Evolutionary conservation across 2,329 filamentous ascomycete genomes (phyloP).

Genomic region (Purpureocillium takamizusanense): DNA sequence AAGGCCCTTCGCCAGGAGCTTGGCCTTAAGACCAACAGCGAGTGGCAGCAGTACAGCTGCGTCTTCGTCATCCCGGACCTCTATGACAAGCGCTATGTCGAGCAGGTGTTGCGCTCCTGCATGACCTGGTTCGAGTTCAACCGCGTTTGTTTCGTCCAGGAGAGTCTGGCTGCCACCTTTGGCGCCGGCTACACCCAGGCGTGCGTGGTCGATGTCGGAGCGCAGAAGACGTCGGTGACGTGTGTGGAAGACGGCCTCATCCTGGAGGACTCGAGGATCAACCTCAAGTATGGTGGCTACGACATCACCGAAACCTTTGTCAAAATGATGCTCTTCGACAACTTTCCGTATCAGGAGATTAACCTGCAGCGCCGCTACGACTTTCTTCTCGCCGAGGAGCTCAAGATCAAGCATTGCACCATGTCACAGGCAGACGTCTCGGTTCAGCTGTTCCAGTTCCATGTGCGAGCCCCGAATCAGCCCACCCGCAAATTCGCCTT

Average conservation of each 20-base stretch:
- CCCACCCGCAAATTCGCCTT: conserved; percentile 90
- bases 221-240: conserved; percentile 93
- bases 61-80: conserved; percentile 96
- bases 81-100: conserved; percentile 90
- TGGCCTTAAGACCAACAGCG: conserved; percentile 64
- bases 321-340: conserved; percentile 96
- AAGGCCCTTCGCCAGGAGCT: conserved; percentile 81
- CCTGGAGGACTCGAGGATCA: conserved; percentile 88
- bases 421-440: conserved; percentile 85
- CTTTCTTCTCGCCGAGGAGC: conserved; percentile 85
- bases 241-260: conserved; percentile 96
- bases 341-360: conserved; percentile 92
- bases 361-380: conserved; percentile 86
- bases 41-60: conserved; percentile 86
- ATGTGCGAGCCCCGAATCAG: conserved; percentile 78
- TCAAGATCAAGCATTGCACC: conserved; percentile 89
- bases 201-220: conserved; percentile 92
- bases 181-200: conserved; percentile 90
- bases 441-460: conserved; percentile 82
- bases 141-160: conserved; percentile 87
- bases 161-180: conserved; percentile 89
- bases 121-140: conserved; percentile 86
- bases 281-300: conserved; percentile 85
- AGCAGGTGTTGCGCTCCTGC: conserved; percentile 72
- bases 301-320: conserved; percentile 93